These are phyloP conservation scores for Nitzschia palea DNA, from an alignment of 108 stramenopile species.

Conservation along the genomic window DNA sequence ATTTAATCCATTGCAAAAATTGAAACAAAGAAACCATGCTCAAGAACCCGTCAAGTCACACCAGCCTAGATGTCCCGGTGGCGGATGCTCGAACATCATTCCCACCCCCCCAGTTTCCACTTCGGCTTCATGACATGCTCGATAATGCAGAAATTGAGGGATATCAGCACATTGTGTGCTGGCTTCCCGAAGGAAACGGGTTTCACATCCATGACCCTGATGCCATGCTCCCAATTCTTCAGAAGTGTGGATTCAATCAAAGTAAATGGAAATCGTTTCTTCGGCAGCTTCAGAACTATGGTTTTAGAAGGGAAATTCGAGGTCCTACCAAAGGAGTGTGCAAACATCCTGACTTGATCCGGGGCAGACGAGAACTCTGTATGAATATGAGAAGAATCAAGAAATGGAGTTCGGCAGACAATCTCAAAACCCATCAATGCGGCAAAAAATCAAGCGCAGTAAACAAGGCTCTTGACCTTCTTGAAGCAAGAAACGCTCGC, in stretches of 20 bases:
- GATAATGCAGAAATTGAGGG: conserved; percentile 26
- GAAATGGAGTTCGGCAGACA: neutral
- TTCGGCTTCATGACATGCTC: conserved; percentile 27
- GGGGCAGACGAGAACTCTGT: neutral
- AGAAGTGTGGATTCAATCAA: conserved; percentile 31
- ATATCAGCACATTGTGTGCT: conserved; percentile 18
- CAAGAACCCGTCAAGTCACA: too few relatives aligned
- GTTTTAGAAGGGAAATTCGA: conserved; percentile 10
- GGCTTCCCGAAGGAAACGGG: conserved; percentile 27
- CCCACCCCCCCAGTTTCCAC: conserved; percentile 23
- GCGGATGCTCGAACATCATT: neutral
- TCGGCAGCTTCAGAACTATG: conserved; percentile 33
- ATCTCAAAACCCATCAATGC: neutral
- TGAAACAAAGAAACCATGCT: too few relatives aligned
- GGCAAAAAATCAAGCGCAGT: neutral
- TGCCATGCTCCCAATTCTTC: conserved; percentile 9
- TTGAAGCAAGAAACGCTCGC: neutral
- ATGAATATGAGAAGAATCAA: conserved; percentile 6
- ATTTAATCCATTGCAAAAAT: too few relatives aligned
- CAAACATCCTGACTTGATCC: neutral
- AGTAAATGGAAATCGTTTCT: conserved; percentile 30
- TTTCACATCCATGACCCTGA: conserved; percentile 64
- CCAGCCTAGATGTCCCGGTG: neutral
- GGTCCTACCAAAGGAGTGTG: conserved; percentile 11
- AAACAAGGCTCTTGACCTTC: neutral